A percentile compares a stretch with the other conserved stretches of the same genome.
Evolutionary conservation across 306 rosid genomes (phyloP).

Genomic region (Gastrolobium bilobum): DNA sequence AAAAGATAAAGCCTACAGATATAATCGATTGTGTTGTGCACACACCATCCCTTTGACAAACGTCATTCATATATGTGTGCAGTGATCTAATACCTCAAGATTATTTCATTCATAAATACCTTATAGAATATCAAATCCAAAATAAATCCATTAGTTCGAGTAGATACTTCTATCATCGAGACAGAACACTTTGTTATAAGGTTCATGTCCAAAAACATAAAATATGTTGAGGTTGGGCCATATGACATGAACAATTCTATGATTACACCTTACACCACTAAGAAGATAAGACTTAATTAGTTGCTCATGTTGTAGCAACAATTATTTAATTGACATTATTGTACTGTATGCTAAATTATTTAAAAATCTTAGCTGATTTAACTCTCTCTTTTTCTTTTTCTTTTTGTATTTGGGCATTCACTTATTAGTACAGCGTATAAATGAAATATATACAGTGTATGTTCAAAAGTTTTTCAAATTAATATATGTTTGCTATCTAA

Average conservation of each 20-base stretch:
- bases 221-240: not conserved
- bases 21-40: no score
- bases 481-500: not conserved
- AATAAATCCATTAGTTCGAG: no score
- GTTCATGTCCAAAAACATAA: not conserved
- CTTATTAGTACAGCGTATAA: not conserved
- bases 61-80: no score
- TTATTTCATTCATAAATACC: no score
- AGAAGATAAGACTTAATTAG: not conserved
- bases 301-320: not conserved
- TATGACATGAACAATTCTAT: not conserved
- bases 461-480: not conserved
- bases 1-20: no score
- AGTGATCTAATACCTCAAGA: no score
- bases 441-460: not conserved
- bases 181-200: not conserved
- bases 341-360: not conserved
- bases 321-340: slow-evolving; percentile 30
- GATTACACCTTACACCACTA: not conserved
- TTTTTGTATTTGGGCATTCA: not conserved
- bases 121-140: no score
- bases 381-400: no score
- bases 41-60: no score
- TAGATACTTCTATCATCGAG: no score
- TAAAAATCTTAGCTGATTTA: not conserved